Evolutionary conservation across 495 filamentous ascomycete genomes (phyloP), one percentile per base, ranked within the genome.

Genomic region (Opeltia flavorubescens): DNA sequence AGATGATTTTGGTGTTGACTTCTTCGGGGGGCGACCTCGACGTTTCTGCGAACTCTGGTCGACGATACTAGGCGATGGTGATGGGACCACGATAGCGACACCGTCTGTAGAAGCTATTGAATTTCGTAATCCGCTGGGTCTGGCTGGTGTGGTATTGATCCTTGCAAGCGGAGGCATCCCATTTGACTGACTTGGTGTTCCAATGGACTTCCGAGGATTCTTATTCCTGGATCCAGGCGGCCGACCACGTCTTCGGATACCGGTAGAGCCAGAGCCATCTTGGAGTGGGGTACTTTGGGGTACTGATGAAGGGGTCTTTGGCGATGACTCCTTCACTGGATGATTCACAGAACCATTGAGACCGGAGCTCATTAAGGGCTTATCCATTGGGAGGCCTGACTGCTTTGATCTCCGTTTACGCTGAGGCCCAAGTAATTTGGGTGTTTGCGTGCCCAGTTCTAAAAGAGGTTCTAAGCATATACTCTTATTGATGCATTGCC

Each of bases 41-140:
- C 13, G n/a, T 20, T 42, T 43, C n/a, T 30, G 40, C 13, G 24
- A 23, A 25, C 23, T 48, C 0, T 35, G 41, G 11, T 55, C 55
- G 20, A 52, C 49, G 23, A 58, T 44, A 35, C 58, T 57, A 9
- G 56, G 50, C 5, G 61, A 45, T 29, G 56, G 42, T 30, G 51
- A 46, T 3, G 35, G 47, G 15, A 58, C 47, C 0, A 58, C 47
- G 7, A 58, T 48, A 31, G 55, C 55, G 18, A 58, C 44, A 20
- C 52, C 42, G 29, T 43, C 18, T 7, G 30, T 44, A 20, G 51
- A 49, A n/a, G 43, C 50, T 3, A 53, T 42, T 5, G 18, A 24
- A 31, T 52, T 50, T 27, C 50, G 43, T n/a, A 55, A 48, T 18
- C 44, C 50, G 20, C 50, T 53, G 17, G 49, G 50, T 25, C 24